Base-by-base conservation (phyloP, 176 grass and related monocot species). In the Poa annua region DNA sequence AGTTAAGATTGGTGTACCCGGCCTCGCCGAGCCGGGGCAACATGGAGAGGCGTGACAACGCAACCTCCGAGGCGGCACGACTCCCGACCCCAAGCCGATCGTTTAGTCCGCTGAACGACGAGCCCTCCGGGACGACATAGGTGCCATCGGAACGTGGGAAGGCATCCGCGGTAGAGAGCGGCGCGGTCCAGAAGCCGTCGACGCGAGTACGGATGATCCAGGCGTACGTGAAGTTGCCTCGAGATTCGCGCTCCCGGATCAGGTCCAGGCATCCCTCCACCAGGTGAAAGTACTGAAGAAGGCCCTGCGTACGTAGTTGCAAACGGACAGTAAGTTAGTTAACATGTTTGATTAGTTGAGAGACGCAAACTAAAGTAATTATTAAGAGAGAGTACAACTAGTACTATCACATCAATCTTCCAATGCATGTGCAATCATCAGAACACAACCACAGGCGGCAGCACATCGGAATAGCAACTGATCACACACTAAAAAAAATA, bases 201-300 rank as follows among this genome's bases (percentile, higher is more conserved):
- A 93, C 86, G 10, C 95, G 92, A 2, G 92, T 98, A 21, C 95
- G 92, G 35, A 98, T 20, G 59, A 98, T 76, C 86, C 84, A 88
- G 25, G 83, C 83, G 67, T 93, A 98, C 25, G 86, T 86, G 81
- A 94, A 87, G 73, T 87, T 91, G 61, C 71, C 53, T 16, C 41
- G 61, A 5, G 85, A 77, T 79, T 98, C 92, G 20, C 87, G 92
- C 22, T 65, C 54, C 9, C 79, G 51, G 36, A 98, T 95, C 36
- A 98, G 24, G 71, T 88, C 85, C 25, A 98, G 71, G 79, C 95
- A 98, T 0, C 95, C 95, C 26, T 98, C 95, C 44, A 95, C 92
- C 60, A 98, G 83, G 6, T 66, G 79, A 74, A 94, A 98, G 61
- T 98, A 98, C 12, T 91, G 95, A 8, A 97, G 84, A 48, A 97